A percentile compares a stretch with the other conserved stretches of the same genome.
Evolutionary conservation across 129 eudicot species (phyloP).

Genomic region (Pseudognaphalium luteoalbum): DNA sequence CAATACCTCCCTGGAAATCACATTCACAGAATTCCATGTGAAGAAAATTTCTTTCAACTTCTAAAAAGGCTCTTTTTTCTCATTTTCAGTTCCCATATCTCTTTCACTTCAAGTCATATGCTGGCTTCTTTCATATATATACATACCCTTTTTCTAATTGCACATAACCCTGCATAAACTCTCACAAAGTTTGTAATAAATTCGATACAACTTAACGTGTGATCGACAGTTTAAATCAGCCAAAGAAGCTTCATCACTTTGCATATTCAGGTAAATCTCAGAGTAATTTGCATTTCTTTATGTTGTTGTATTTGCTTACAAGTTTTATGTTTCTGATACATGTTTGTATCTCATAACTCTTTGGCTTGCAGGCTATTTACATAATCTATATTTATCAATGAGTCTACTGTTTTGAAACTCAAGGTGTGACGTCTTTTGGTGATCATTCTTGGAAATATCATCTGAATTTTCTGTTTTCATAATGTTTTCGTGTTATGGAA

Average conservation of each 20-base stretch:
- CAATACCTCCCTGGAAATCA: neutral
- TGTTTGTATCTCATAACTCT: neutral
- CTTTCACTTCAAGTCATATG: neutral
- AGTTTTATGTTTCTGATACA: neutral
- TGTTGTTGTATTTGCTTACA: neutral
- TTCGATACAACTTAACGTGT: neutral
- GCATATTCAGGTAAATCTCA: neutral
- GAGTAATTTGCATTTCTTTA: neutral
- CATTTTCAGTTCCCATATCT: neutral
- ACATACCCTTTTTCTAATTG: neutral
- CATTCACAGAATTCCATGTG: neutral
- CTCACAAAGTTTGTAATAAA: neutral
- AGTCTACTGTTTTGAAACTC: neutral
- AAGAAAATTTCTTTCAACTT: neutral
- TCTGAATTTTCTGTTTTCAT: constrained; percentile 39
- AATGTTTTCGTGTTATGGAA: constrained; percentile 57
- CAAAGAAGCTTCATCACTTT: too few relatives aligned
- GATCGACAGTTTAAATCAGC: neutral
- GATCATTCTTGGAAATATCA: constrained; percentile 31
- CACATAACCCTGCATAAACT: neutral
- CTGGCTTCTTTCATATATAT: neutral
- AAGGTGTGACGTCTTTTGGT: constrained; percentile 37
- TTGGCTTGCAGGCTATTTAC: neutral
- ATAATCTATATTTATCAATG: neutral
- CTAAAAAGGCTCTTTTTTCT: neutral